Percentiles rank a stretch among this genome's conserved stretches.
These are phyloP conservation scores for Pezicula rhizophila DNA, from an alignment of 2,329 filamentous ascomycete species.

Conservation along the genomic window DNA sequence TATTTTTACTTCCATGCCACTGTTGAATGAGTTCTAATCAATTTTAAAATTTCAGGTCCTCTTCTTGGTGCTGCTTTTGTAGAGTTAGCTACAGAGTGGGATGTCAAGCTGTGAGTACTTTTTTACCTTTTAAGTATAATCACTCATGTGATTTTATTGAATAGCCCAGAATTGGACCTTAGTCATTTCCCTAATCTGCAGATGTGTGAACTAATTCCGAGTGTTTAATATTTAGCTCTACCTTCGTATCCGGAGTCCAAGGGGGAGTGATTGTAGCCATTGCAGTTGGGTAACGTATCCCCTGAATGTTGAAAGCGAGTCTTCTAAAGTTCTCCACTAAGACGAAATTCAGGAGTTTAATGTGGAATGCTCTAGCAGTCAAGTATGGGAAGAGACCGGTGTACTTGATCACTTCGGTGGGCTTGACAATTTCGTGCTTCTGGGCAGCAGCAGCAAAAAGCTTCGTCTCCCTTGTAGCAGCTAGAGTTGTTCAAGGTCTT, in stretches of 20 bases:
- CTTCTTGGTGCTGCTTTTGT: conserved; percentile 31
- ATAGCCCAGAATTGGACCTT: too few species aligned
- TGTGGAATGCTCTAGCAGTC: conserved; percentile 32
- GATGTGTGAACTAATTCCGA: too few species aligned
- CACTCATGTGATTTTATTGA: too few species aligned
- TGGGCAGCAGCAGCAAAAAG: conserved; percentile 30
- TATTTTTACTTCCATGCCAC: too few species aligned
- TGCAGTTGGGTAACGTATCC: conserved; percentile 20
- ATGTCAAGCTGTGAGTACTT: conserved; percentile 21
- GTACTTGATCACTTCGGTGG: conserved; percentile 27
- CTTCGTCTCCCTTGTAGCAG: conserved; percentile 28
- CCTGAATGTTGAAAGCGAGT: too few species aligned
- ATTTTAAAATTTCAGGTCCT: conserved; percentile 28
- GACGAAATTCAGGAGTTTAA: conserved; percentile 23
- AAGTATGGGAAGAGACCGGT: conserved; percentile 17
- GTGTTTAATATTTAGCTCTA: conserved; percentile 9
- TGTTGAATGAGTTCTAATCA: background rate
- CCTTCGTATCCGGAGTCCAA: conserved; percentile 25
- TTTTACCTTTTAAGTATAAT: too few species aligned
- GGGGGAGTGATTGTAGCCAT: conserved; percentile 32
- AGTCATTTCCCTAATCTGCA: too few species aligned
- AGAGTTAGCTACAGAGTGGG: conserved; percentile 28
- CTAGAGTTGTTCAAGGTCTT: conserved; percentile 19
- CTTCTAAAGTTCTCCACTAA: too few species aligned
- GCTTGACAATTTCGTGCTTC: conserved; percentile 29